phyloP scores from a whole-genome alignment of 495 filamentous ascomycete species.

The Ascodesmis nigricans region DNA sequence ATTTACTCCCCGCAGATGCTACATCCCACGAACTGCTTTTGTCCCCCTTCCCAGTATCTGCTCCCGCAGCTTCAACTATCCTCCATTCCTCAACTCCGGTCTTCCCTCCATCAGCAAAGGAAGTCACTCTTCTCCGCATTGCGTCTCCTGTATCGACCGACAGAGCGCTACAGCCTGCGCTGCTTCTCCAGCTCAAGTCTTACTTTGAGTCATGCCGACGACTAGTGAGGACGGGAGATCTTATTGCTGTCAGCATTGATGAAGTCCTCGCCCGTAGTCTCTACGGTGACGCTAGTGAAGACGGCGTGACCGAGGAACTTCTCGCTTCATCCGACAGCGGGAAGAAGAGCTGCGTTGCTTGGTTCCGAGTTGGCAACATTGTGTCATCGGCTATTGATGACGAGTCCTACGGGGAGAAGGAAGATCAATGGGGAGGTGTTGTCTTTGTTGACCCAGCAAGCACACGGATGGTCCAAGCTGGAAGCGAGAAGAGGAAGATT shows the following conservation, averaged over 20 bases:
- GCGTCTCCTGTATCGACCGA: conserved; percentile 75
- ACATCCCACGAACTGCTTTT: conserved; percentile 31
- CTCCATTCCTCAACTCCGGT: conserved; percentile 29
- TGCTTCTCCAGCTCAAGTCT: conserved; percentile 64
- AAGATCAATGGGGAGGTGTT: conserved; percentile 61
- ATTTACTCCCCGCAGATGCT: conserved; percentile 28
- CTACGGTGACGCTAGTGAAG: conserved; percentile 35
- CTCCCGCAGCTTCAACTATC: conserved; percentile 25
- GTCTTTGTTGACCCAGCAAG: conserved; percentile 59
- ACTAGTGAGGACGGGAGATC: conserved; percentile 61
- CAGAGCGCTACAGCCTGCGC: conserved; percentile 52
- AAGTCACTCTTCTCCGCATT: conserved; percentile 76
- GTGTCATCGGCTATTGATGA: conserved; percentile 23
- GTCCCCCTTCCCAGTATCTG: conserved; percentile 32
- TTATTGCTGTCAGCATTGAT: conserved; percentile 72
- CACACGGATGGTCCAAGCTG: conserved; percentile 72
- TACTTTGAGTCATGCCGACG: conserved; percentile 62
- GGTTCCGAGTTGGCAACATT: conserved; percentile 70
- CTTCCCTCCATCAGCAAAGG: conserved; percentile 68
- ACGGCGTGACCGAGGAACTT: conserved; percentile 43
- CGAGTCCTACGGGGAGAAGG: conserved; percentile 22
- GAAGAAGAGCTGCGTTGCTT: conserved; percentile 45
- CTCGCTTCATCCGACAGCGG: conserved; percentile 25
- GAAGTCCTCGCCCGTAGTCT: conserved; percentile 54
- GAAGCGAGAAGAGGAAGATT: conserved; percentile 53